Conservation (phyloP, 495 filamentous ascomycete species). For the Hyaloscypha hepaticicola region DNA sequence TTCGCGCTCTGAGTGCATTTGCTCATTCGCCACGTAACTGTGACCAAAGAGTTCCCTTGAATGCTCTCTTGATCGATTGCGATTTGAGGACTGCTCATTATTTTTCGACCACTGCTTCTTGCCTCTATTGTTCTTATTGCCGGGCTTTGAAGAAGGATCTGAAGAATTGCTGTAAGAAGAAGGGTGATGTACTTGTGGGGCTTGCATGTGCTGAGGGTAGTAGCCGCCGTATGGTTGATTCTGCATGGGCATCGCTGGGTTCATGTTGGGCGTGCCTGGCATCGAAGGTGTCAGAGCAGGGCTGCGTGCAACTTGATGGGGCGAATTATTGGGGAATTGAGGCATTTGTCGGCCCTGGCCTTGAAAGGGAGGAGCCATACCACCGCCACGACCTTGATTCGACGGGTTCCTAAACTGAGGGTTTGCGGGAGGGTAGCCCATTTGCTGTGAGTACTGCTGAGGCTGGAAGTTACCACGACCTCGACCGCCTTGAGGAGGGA, state of each 20-base stretch:
- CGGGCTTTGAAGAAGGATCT: constrained; percentile 20
- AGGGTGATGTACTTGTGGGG: constrained; percentile 68
- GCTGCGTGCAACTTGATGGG: constrained; percentile 66
- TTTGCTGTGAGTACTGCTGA: constrained; percentile 56
- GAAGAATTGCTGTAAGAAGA: constrained; percentile 41
- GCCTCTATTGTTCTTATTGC: constrained; percentile 36
- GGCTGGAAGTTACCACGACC: constrained; percentile 63
- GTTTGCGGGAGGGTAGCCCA: constrained; percentile 57
- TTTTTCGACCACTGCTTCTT: constrained; percentile 45
- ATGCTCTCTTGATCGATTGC: constrained; percentile 26
- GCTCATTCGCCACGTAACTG: constrained; percentile 29
- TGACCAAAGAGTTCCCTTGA: constrained; percentile 33
- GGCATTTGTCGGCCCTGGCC: constrained; percentile 54
- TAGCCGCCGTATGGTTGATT: constrained; percentile 57
- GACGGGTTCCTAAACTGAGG: constrained; percentile 57
- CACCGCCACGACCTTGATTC: constrained; percentile 60
- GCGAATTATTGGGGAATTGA: constrained; percentile 65
- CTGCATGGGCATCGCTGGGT: constrained; percentile 53
- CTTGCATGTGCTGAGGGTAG: constrained; percentile 56
- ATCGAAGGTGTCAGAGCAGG: constrained; percentile 68
- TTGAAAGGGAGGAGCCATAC: constrained; percentile 67
- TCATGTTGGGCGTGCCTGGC: constrained; percentile 69
- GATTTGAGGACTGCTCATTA: constrained; percentile 44
- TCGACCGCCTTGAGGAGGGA: constrained; percentile 54
- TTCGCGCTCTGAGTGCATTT: constrained; percentile 20